A percentile compares a stretch with the other conserved stretches of the same genome.
Evolutionary conservation across 2,329 filamentous ascomycete species (phyloP).

Genomic region (Cladophialophora bantiana): DNA sequence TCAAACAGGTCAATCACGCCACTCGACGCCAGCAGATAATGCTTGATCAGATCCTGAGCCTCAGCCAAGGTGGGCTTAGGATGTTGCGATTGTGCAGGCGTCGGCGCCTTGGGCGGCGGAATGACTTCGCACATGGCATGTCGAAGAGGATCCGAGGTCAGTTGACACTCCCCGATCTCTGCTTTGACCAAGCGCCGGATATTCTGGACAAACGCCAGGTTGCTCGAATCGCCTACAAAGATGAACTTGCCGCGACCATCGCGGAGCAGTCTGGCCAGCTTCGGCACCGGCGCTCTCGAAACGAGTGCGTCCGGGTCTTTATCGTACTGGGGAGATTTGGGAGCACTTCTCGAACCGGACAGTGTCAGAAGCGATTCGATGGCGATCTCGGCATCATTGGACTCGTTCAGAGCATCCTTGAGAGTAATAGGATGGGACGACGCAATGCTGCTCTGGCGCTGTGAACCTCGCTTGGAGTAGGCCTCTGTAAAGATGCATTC

Average conservation of each 20-base stretch:
- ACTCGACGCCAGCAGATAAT: constrained; percentile 56
- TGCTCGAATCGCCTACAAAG: constrained; percentile 62
- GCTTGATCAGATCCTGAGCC: constrained; percentile 51
- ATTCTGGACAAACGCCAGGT: constrained; percentile 60
- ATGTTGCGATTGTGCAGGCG: constrained; percentile 29
- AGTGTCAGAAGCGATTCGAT: constrained; percentile 41
- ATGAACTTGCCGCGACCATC: constrained; percentile 62
- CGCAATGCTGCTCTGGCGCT: constrained; percentile 15
- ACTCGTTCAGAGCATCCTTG: constrained; percentile 33
- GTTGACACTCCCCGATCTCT: constrained; percentile 52
- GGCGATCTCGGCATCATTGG: constrained; percentile 41
- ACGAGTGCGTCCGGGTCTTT: constrained; percentile 26
- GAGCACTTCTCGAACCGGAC: constrained; percentile 38
- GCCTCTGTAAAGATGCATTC: constrained; percentile 51
- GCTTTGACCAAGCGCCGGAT: constrained; percentile 59
- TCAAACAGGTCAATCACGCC: constrained; percentile 60
- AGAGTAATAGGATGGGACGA: constrained; percentile 34
- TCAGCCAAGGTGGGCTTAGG: constrained; percentile 48
- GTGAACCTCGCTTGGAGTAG: constrained; percentile 26
- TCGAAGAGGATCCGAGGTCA: constrained; percentile 51
- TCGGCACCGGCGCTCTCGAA: constrained; percentile 48
- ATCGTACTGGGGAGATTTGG: constrained; percentile 36
- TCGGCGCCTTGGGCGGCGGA: constrained; percentile 31
- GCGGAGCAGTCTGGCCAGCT: constrained; percentile 56
- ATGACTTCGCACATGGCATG: constrained; percentile 51